Evolutionary conservation across 192 early-diverging fungal genomes (phyloP), one percentile per base, ranked within the genome.

Genomic region (Linnemannia elongata): DNA sequence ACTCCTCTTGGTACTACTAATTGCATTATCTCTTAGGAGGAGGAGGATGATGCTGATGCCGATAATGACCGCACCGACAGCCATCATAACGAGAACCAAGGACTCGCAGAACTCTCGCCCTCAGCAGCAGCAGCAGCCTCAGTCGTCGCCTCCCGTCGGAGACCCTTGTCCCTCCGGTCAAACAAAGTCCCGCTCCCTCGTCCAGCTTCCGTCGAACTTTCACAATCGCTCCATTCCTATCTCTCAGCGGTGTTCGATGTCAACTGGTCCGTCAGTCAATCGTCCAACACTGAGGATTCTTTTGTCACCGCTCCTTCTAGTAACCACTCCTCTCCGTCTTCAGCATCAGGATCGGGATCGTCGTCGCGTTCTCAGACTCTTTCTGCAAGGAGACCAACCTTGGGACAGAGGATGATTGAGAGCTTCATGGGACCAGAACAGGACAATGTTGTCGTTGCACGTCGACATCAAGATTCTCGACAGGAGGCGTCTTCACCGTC

Each of bases 211-310:
- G 57, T 69, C 47, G 85, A 87, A 27, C 75, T 87, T 9, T 80
- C 85, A 6, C 63, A 77, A 13, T 80, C 85, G 0, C 71, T 86
- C 2, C 79, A 81, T 55, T 81, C 76, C 15, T 81, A 87, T 60
- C 85, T 87, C 63, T 81, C 85, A 4, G 81, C 75, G 0, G 85
- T 87, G 60, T 87, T 87, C 57, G 85, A 87, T 66, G 85, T 87
- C 12, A 76, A 81, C 44, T 87, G 85, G 85, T 87, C 85, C 27
- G 72, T 81, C n/a, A 66, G 42, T 35, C 55, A 72, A 24, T 73
- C 35, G 33, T 73, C 35, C 44, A 66, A 66, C 30, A 78, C 70
- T 45, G 78, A 78, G 57, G 85, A 87, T 38, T 71, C 78, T 5
- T 42, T 85, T 30, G 79, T 72, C 36, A 85, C 83, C 6, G 45